A percentile compares a stretch with the other conserved stretches of the same genome.
phyloP scores from a whole-genome alignment of 169 alveolate species.

The Eimeria zaria region DNA sequence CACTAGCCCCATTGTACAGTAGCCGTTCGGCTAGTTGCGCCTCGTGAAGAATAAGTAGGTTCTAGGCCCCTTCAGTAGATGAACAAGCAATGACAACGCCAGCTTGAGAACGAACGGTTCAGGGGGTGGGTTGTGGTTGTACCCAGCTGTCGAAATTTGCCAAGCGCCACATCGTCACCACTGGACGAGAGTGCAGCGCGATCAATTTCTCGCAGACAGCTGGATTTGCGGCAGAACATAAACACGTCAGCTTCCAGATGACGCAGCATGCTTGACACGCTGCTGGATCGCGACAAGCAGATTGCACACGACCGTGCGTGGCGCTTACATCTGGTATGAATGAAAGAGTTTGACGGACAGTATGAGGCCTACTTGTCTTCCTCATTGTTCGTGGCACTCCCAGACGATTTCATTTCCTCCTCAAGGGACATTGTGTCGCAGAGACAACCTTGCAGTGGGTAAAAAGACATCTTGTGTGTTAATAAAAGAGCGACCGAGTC shows the following conservation, averaged over 20 bases:
- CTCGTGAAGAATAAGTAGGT: background rate
- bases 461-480: background rate
- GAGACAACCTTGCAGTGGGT: background rate
- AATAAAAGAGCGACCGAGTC: background rate
- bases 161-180: background rate
- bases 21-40: background rate
- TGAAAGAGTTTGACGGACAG: background rate
- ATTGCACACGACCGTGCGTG: background rate
- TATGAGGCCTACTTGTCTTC: background rate
- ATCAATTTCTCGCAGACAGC: background rate
- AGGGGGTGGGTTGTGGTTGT: background rate
- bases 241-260: background rate
- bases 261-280: background rate
- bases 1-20: background rate
- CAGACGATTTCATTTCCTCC: background rate
- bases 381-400: background rate
- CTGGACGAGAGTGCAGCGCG: background rate
- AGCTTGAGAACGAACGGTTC: background rate
- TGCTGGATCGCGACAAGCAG: background rate
- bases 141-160: background rate
- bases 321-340: background rate
- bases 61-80: background rate
- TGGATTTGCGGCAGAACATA: background rate
- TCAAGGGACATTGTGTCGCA: background rate
- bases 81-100: background rate